Evolutionary conservation across 176 grass and related monocot species (phyloP).

Genomic region (Zoysia pacifica): DNA sequence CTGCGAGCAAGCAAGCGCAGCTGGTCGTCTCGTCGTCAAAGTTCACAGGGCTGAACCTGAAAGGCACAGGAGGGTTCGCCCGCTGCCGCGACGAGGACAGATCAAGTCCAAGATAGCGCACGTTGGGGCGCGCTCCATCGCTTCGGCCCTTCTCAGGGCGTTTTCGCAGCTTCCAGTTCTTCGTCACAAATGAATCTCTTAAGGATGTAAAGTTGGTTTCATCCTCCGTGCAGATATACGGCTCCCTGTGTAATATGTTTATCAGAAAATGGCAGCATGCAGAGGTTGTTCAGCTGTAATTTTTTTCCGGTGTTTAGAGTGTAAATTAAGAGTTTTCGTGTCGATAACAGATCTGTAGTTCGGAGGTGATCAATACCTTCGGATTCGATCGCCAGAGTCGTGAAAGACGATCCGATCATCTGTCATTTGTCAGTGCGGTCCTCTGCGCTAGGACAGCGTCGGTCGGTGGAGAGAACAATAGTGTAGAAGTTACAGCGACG

Average conservation of each 20-base stretch:
- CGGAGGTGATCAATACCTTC: too few species aligned
- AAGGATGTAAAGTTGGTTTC: conserved; percentile 20
- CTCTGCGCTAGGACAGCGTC: too few species aligned
- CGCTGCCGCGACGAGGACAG: conserved; percentile 43
- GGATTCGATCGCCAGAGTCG: too few species aligned
- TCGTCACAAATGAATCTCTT: conserved; percentile 42
- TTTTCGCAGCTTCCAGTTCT: conserved; percentile 38
- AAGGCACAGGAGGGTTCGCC: conserved; percentile 23
- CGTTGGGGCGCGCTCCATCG: conserved; percentile 38
- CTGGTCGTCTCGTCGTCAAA: conserved; percentile 4
- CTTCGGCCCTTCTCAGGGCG: conserved; percentile 39
- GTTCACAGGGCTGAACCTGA: conserved; percentile 29
- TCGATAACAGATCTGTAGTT: too few species aligned
- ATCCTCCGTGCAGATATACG: neutral
- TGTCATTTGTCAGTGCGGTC: too few species aligned
- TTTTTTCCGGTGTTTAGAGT: too few species aligned
- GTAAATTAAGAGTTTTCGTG: too few species aligned
- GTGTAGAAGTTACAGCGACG: too few species aligned
- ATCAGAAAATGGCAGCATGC: conserved; percentile 33
- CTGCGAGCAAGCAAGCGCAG: conserved; percentile 7
- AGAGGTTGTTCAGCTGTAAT: too few species aligned
- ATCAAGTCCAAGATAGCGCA: conserved; percentile 57
- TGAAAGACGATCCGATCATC: too few species aligned
- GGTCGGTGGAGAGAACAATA: too few species aligned
- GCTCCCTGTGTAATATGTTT: conserved; percentile 3